These are phyloP conservation scores for Mrakia gelida DNA, from an alignment of 768 basidiomycete species.

Conservation along the genomic window DNA sequence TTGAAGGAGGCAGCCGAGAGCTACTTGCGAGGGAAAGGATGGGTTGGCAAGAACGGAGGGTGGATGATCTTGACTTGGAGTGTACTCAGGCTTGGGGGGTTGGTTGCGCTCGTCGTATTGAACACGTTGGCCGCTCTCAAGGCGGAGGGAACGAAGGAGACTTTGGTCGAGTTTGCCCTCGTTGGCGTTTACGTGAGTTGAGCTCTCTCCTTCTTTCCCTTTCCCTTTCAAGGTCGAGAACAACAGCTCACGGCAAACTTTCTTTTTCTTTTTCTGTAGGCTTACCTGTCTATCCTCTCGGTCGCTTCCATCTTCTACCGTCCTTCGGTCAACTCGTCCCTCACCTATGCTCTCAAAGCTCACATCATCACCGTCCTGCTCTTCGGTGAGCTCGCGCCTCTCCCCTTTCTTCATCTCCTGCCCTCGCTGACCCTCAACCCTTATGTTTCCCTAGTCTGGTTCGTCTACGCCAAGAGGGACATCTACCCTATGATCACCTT, in stretches of 20 bases:
- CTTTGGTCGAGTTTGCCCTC: conserved; percentile 11
- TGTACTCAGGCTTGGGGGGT: conserved; percentile 7
- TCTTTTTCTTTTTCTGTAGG: too few species aligned
- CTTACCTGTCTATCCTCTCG: conserved; percentile 18
- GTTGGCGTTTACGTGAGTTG: conserved; percentile 16
- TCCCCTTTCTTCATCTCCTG: too few species aligned
- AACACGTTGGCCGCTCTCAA: neutral
- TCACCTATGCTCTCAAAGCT: conserved; percentile 21
- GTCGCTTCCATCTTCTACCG: conserved; percentile 4
- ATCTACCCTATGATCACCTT: conserved; percentile 31
- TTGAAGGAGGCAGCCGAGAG: conserved; percentile 9
- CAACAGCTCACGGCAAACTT: too few species aligned
- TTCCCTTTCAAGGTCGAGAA: too few species aligned
- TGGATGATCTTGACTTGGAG: conserved; percentile 24
- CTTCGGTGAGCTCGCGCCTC: neutral
- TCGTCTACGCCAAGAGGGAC: conserved; percentile 25
- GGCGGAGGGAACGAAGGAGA: conserved; percentile 11
- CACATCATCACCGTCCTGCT: conserved; percentile 27
- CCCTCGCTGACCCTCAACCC: neutral
- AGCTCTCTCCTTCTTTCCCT: neutral
- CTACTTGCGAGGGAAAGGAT: conserved; percentile 3
- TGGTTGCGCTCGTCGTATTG: conserved; percentile 12
- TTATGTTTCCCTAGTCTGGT: conserved; percentile 1
- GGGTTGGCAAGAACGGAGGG: conserved; percentile 25
- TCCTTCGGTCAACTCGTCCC: conserved; percentile 14